Base-by-base conservation (phyloP, 768 basidiomycete genomes). In the Cubamyces lactineus region DNA sequence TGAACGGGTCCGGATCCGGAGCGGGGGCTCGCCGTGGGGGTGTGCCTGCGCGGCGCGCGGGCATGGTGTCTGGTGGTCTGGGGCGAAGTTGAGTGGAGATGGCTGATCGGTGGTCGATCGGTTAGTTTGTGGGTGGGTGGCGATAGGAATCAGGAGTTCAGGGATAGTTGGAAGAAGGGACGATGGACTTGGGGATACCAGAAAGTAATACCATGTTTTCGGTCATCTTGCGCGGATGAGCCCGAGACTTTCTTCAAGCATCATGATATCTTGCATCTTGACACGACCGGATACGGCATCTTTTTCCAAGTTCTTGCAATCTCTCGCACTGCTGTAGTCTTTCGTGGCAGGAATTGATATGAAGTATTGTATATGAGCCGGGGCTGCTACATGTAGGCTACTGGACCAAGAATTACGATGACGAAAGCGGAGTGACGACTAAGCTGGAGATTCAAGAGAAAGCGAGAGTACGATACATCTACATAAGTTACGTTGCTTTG, bases 21-120 rank as follows among this genome's bases (percentile, higher is more conserved):
- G 42, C 42, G 15, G 42, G 48, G 12, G 34, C 53, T 8, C 57
- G 58, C 1, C 61, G 66, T 13, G 60, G 57, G 7, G 59, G 64
- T 15, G 52, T 46, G 12, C 67, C 67, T 38, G 61, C 49, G 52
- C 54, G 61, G 43, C 43, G 59, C 5, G 64, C 57, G 45, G 67
- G 67, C 1, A 56, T 65, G 50, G 67, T 65, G 16, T 59, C 52
- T 24, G 64, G 64, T 21, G 62, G 57, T 9, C 41, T 56, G 0
- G 61, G 61, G 9, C 57, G 65, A 13, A 53, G 21, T n/a, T 64
- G 53, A 64, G 54, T 9, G 38, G 4, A 15, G 15, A n/a, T 17
- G 17, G 19, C 3, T 17, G 28, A 9, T 46, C 13, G 53, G 38
- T 40, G 2, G 45, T n/a, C n/a, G 12, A 34, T 6, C 7, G 45